Evolutionary conservation across 371 early-diverging fungal genomes (phyloP).

Genomic region (Catenaria anguillulae): DNA sequence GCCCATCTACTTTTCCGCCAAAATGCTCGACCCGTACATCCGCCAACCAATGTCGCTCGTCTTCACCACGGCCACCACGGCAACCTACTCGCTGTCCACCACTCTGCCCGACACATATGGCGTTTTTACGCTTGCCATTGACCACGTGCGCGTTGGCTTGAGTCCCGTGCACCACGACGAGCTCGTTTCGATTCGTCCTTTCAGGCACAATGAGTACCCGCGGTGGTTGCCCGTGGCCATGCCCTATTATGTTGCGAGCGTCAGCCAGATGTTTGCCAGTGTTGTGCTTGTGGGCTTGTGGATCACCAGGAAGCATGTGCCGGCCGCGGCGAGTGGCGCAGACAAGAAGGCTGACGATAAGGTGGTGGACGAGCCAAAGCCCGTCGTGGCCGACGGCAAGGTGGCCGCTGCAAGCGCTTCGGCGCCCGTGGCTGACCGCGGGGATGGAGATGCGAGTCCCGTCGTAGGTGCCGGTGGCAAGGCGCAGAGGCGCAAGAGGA

Average conservation of each 20-base stretch:
- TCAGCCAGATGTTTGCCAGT: conserved; percentile 69
- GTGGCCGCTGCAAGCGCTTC: no score
- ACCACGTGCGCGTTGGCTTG: conserved; percentile 71
- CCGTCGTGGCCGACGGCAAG: no score
- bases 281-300: conserved; percentile 63
- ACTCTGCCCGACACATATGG: conserved; percentile 87
- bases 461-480: no score
- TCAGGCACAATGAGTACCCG: conserved; percentile 86
- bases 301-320: conserved; percentile 19
- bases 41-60: conserved; percentile 54
- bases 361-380: no score
- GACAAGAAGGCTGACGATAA: background rate
- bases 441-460: no score
- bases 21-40: conserved; percentile 93
- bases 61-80: conserved; percentile 10
- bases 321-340: background rate
- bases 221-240: conserved; percentile 77
- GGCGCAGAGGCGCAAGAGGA: no score
- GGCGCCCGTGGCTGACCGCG: no score
- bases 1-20: conserved; percentile 80
- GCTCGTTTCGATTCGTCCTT: conserved; percentile 72
- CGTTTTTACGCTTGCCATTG: conserved; percentile 83
- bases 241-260: conserved; percentile 83
- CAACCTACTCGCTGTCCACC: conserved; percentile 39
- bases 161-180: conserved; percentile 54